Conservation (phyloP, 106 monocot species). For the Acanthochlamys bracteata region DNA sequence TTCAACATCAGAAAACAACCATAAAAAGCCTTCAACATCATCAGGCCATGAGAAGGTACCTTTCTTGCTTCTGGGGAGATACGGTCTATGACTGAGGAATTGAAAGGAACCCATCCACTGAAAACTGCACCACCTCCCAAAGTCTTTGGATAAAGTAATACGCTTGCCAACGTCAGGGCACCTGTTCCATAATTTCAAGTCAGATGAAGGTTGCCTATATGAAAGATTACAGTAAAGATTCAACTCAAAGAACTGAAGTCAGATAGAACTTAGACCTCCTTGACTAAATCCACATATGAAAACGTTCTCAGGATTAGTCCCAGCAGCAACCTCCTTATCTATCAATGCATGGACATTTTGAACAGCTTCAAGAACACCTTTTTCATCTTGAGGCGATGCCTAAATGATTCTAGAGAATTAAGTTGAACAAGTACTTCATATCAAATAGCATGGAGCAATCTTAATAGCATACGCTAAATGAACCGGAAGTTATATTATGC, state of each 20-base stretch:
- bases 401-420: slow-evolving; percentile 7
- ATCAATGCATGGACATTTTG: slow-evolving; percentile 71
- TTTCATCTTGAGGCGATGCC: slow-evolving; percentile 84
- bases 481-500: too few relatives aligned
- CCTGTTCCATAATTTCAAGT: slow-evolving; percentile 28
- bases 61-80: slow-evolving; percentile 77
- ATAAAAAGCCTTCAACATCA: background rate
- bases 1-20: too few relatives aligned
- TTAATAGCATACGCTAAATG: too few relatives aligned
- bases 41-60: slow-evolving; percentile 18
- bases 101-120: slow-evolving; percentile 94
- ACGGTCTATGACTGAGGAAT: slow-evolving; percentile 49
- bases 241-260: background rate
- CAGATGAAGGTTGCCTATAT: background rate
- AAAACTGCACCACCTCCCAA: slow-evolving; percentile 83
- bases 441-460: too few relatives aligned
- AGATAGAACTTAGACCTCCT: slow-evolving; percentile 51
- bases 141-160: slow-evolving; percentile 77
- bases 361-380: slow-evolving; percentile 62
- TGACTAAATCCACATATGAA: slow-evolving; percentile 92
- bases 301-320: slow-evolving; percentile 67
- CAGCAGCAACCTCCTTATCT: slow-evolving; percentile 64
- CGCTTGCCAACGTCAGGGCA: slow-evolving; percentile 83
- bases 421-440: too few relatives aligned
- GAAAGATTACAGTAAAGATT: background rate